Conservation (phyloP, 257 asterid species). For the Forsythia viridissima region DNA sequence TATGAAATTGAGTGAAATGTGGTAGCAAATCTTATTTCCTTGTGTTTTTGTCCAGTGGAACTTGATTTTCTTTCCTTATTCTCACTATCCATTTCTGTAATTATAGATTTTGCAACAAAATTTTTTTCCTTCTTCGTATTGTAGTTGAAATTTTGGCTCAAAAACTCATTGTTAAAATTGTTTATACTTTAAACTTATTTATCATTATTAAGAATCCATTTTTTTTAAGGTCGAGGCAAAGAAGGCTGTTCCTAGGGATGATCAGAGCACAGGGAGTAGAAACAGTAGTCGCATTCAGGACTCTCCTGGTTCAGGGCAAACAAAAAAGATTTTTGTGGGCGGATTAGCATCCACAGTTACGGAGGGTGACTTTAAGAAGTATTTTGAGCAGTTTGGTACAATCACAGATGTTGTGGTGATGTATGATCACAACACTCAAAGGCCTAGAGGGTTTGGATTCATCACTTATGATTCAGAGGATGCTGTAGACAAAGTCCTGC, state of each 20-base stretch:
- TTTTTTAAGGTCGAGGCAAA: slow-evolving; percentile 31
- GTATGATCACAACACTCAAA: slow-evolving; percentile 38
- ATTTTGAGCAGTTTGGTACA: slow-evolving; percentile 33
- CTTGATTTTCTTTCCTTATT: not conserved
- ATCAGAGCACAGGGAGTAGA: slow-evolving; percentile 33
- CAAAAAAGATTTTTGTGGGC: slow-evolving; percentile 32
- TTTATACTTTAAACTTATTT: not conserved
- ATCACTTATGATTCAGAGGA: slow-evolving; percentile 36
- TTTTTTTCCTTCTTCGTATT: not conserved
- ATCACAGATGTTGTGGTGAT: slow-evolving; percentile 36
- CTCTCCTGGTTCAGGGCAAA: slow-evolving; percentile 34
- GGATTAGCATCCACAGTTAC: slow-evolving; percentile 38
- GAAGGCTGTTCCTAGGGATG: slow-evolving; percentile 38
- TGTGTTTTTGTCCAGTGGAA: not conserved
- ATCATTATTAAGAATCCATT: not conserved
- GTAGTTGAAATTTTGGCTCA: not conserved
- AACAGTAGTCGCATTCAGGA: slow-evolving; percentile 32
- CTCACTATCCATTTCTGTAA: not conserved
- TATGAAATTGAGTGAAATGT: not conserved
- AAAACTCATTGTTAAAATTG: not conserved
- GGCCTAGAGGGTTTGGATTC: slow-evolving; percentile 39
- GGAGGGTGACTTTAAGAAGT: slow-evolving; percentile 29
- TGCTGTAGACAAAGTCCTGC: slow-evolving; percentile 32
- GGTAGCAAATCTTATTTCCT: not conserved
- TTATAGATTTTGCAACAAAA: not conserved